Evolutionary conservation across 345 rosid genomes (phyloP), one percentile per base, ranked within the genome.

Genomic region (Eucalyptus regnans): DNA sequence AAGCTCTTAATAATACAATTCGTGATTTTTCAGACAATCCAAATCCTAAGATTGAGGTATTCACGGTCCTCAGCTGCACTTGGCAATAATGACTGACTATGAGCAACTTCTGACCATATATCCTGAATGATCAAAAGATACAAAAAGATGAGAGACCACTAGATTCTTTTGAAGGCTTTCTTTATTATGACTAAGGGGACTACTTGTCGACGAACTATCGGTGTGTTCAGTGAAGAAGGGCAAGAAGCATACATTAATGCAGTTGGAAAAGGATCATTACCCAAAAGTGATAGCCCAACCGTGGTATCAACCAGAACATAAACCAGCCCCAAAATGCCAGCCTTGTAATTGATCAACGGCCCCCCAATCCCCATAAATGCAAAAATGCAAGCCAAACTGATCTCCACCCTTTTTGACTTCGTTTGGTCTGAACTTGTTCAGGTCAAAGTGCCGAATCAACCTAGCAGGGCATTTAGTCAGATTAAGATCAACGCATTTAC

Each of bases 281-380:
- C 99, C 99, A 97, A 89, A 97, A 97, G 94, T 95, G 98, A 92
- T 95, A 97, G 90, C 98, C 98, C 89, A 97, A 88, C 97, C 99
- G 96, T 16, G 99, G 99, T 99, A 96, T 96, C 88, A 95, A 89
- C 99, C 98, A 96, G 93, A 92, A 96, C 89, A 96, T 98, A 54
- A 96, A 91, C 98, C 99, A 97, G 37, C 88, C 99, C 99, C 93
- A 91, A n/a, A 41, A 97, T 49, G 86, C 99, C 98, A 12, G 97
- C 93, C 91, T 96, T 95, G 87, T 90, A 95, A 84, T 96, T 92
- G 80, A 97, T 96, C 91, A 97, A 90, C 7, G 99, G 98, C 99
- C 99, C 96, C 68, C 99, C 99, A 89, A 96, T 89, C 14, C 95
- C 97, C 97, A 97, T 96, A 92, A 96, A 97, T 50, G 97, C 99